Conservation (phyloP, 495 filamentous ascomycete genomes). For the Penicillium macrosclerotiorum region DNA sequence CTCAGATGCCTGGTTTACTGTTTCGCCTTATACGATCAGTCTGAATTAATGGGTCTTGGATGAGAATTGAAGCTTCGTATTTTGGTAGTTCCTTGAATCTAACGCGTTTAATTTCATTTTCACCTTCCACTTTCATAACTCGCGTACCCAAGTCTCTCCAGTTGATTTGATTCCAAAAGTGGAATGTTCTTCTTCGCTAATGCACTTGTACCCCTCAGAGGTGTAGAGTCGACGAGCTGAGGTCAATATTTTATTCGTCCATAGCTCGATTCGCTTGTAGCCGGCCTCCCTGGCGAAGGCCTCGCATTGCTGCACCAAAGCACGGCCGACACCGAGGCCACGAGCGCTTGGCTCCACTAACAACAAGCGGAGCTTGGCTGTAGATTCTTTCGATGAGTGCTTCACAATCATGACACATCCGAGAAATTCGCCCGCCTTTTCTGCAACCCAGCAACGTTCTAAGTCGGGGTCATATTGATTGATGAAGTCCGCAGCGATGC, state of each 20-base stretch:
- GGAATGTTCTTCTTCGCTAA: constrained; percentile 24
- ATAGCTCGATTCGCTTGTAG: constrained; percentile 24
- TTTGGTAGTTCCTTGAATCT: no score
- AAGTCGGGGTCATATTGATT: constrained; percentile 18
- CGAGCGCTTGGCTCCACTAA: constrained; percentile 29
- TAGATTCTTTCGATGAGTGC: constrained; percentile 10
- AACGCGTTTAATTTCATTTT: no score
- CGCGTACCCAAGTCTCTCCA: constrained; percentile 27
- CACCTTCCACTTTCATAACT: no score
- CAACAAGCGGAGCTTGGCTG: constrained; percentile 27
- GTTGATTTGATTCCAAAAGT: constrained; percentile 20
- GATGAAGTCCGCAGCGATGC: constrained; percentile 25
- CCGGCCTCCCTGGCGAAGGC: constrained; percentile 27
- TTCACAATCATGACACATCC: constrained; percentile 31
- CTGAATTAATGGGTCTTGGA: no score
- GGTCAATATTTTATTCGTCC: constrained; percentile 27
- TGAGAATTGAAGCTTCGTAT: no score
- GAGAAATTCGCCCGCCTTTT: constrained; percentile 20
- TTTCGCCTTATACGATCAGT: no score
- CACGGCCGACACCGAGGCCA: constrained; percentile 24
- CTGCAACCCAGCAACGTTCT: constrained; percentile 34
- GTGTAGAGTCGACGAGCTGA: constrained; percentile 25
- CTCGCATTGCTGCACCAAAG: constrained; percentile 21
- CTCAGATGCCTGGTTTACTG: constrained; percentile 5
- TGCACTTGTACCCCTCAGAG: constrained; percentile 24